These are phyloP conservation scores for Erysiphe pulchra DNA, from an alignment of 2,329 filamentous ascomycete species.

Conservation along the genomic window DNA sequence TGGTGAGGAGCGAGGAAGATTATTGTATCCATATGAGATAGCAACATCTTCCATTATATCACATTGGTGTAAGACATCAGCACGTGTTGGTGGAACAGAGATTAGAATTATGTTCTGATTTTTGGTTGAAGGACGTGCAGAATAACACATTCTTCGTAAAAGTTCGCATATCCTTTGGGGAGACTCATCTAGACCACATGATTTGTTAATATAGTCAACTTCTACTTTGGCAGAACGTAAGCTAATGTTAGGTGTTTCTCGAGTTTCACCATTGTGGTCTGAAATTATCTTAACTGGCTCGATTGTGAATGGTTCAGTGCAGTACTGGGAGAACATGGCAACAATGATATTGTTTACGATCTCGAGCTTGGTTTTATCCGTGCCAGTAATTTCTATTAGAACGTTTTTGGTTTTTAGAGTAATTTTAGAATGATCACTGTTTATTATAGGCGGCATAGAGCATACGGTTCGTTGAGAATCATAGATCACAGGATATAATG, in stretches of 20 bases:
- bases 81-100: constrained; percentile 63
- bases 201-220: constrained; percentile 79
- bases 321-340: constrained; percentile 91
- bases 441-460: constrained; percentile 93
- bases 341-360: constrained; percentile 91
- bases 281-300: constrained; percentile 86
- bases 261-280: constrained; percentile 63
- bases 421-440: constrained; percentile 92
- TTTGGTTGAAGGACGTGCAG: constrained; percentile 46
- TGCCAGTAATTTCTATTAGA: constrained; percentile 91
- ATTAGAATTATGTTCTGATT: constrained; percentile 53
- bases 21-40: constrained; percentile 95
- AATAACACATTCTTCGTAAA: constrained; percentile 70
- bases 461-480: constrained; percentile 70
- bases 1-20: constrained; percentile 64
- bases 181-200: constrained; percentile 58
- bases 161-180: constrained; percentile 53
- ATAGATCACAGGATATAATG: constrained; percentile 87
- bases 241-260: constrained; percentile 58
- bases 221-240: constrained; percentile 58
- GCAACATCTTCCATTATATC: constrained; percentile 98
- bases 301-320: constrained; percentile 66
- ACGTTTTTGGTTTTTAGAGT: constrained; percentile 74
- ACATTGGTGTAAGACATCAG: constrained; percentile 85
- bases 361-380: constrained; percentile 86